Evolutionary conservation across 495 filamentous ascomycete species (phyloP), one percentile per base, ranked within the genome.

Genomic region (Aspergillus leporis): DNA sequence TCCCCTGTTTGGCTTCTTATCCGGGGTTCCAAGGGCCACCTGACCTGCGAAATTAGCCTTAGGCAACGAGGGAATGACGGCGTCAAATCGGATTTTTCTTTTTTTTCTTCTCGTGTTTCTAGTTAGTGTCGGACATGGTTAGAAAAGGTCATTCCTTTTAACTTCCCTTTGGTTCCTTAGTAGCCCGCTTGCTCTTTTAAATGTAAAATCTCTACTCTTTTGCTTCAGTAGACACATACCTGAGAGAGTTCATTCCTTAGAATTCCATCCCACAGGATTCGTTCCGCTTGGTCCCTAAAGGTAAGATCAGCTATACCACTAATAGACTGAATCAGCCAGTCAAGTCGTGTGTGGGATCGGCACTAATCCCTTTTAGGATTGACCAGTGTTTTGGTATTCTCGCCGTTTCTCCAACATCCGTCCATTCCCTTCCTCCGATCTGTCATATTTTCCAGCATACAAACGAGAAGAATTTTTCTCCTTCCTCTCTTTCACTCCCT

Each of bases 351-450:
- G 40, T 47, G 40, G 46, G 60, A 61, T 63, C 64, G 31, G 55
- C 64, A 32, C 64, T 66, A 66, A 50, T 18, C 64, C 53, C 13
- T n/a, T 56, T 61, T 28, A 21, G 28, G 58, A 21, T 38, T 56
- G 54, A 23, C 45, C 53, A 61, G 53, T 53, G 59, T 59, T 60
- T 28, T 28, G 25, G 13, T 48, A 59, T 38, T 60, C 43, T 54
- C 53, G 36, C 14, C 34, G 38, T 53, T 38, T 55, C 58, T 59
- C 53, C 61, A 66, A 66, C 63, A 62, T 59, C 57, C 56, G 47
- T 55, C 48, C 38, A 53, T 61, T 57, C 58, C 58, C 45, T 54
- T 51, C 46, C 21, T 28, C 13, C 36, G 28, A 36, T 53, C 34
- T 25, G 18, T 38, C 22, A 54, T 41, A 25, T 40, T 34, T 43